Base-by-base conservation (phyloP, 1,284 basidiomycete species). In the Meira miltonrushii region DNA sequence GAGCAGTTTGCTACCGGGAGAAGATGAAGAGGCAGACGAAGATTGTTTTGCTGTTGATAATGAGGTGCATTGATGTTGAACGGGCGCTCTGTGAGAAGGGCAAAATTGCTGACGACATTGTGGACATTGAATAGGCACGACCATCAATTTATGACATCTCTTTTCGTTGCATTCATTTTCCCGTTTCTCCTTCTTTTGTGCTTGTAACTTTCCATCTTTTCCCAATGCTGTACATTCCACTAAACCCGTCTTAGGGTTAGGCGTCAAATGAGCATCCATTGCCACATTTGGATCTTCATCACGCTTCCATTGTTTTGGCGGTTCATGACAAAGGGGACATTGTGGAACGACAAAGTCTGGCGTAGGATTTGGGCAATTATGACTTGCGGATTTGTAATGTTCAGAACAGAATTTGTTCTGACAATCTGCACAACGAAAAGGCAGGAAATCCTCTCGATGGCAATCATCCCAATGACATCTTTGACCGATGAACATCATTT, bases 401-500 rank as follows among this genome's bases (percentile, higher is more conserved):
- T 64, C 58, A 9, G 62, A 64, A 61, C 69, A 70, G 43, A 57
- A 72, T 60, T 41, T 65, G 46, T 68, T 57, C 21, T 63, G 59
- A 23, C 71, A 74, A 51, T 72, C 66, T 52, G 57, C 54, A 57
- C 71, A 74, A 48, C 68, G 64, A 69, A 74, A 70, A 6, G 71
- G 71, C 6, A 74, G 47, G 46, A 72, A 74, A 59, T 71, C 69
- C 44, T 74, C 71, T 39, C 70, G 66, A 47, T 68, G 62, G 39
- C 71, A 74, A 41, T 70, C 66, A 6, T 62, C 53, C 49, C 66
- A 52, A 19, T 61, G 60, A 58, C 71, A 74, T 48, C 59, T 59
- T 55, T 74, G 62, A 50, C 71, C 71, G 58, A 74, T 64, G 62
- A 72, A 72, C 66, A 74, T 67, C 68, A 74, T 69, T n/a, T 52